phyloP scores from a whole-genome alignment of 306 rosid species.

The Geum urbanum region DNA sequence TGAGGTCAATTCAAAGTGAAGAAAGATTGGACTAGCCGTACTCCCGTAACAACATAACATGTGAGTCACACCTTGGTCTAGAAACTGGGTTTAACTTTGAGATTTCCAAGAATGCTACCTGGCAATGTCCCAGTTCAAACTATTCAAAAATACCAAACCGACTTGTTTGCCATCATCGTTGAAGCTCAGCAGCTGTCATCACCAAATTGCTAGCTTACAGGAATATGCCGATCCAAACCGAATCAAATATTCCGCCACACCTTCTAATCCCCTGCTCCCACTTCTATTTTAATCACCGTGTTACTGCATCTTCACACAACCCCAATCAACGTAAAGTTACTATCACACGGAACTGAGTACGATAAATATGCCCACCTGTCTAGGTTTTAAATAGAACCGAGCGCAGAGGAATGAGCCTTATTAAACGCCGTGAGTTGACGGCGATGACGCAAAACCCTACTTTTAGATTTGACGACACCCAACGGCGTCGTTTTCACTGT shows the following conservation, averaged over 20 bases:
- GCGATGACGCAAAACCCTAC: slow-evolving; percentile 13
- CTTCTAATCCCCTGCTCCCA: background rate
- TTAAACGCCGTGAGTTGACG: background rate
- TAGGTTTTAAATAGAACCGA: background rate
- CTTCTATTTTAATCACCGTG: background rate
- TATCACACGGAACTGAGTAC: too few relatives aligned
- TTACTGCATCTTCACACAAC: too few relatives aligned
- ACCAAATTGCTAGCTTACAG: background rate
- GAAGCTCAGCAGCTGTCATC: background rate
- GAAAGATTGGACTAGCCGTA: too few relatives aligned
- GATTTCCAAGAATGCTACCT: background rate
- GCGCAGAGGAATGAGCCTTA: background rate
- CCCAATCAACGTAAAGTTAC: too few relatives aligned
- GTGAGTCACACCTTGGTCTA: slow-evolving; percentile 15
- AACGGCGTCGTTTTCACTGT: slow-evolving; percentile 11
- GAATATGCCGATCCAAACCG: slow-evolving; percentile 16
- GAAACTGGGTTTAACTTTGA: background rate
- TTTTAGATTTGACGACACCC: background rate
- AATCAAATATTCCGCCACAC: background rate
- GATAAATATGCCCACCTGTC: background rate
- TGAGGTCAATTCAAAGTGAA: too few relatives aligned
- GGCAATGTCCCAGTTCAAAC: background rate
- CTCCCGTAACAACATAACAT: too few relatives aligned
- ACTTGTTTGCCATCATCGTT: background rate
- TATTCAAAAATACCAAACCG: background rate